Percentiles rank a stretch among this genome's conserved stretches.
phyloP scores from a whole-genome alignment of 441 rosid genomes.

The Theobroma grandiflorum region DNA sequence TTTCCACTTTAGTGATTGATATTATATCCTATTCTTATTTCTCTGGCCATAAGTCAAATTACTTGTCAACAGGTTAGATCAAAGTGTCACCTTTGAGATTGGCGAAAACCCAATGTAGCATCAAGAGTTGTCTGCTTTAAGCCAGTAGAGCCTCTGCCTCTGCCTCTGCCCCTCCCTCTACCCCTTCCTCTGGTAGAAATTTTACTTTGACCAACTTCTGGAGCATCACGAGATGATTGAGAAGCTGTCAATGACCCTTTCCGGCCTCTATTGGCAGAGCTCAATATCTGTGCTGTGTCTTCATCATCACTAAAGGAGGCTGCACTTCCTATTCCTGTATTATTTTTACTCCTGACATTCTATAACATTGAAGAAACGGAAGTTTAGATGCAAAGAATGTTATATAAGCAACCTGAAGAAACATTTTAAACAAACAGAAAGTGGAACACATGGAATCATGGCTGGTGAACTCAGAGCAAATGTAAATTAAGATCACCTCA shows the following conservation, averaged over 20 bases:
- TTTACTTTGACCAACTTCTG: slow-evolving; percentile 61
- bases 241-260: slow-evolving; percentile 64
- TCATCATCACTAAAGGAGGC: slow-evolving; percentile 95
- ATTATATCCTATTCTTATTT: not conserved
- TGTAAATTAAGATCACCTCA: slow-evolving; percentile 55
- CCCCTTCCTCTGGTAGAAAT: slow-evolving; percentile 88
- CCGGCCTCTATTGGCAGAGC: slow-evolving; percentile 60
- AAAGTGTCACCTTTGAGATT: slow-evolving; percentile 67
- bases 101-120: slow-evolving; percentile 71
- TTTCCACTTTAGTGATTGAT: slow-evolving; percentile 11
- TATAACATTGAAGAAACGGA: slow-evolving; percentile 37
- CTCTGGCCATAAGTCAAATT: slow-evolving; percentile 7
- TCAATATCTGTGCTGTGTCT: slow-evolving; percentile 61
- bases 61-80: slow-evolving; percentile 27
- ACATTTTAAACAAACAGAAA: slow-evolving; percentile 25
- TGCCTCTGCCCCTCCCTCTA: slow-evolving; percentile 61
- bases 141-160: slow-evolving; percentile 47
- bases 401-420: slow-evolving; percentile 18
- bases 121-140: slow-evolving; percentile 95
- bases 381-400: slow-evolving; percentile 30
- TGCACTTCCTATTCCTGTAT: slow-evolving; percentile 60
- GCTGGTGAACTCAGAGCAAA: slow-evolving; percentile 14
- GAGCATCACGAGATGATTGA: slow-evolving; percentile 49
- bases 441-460: not conserved
- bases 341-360: slow-evolving; percentile 60